Percentiles rank a stretch among this genome's conserved stretches.
Conservation (phyloP, 306 rosid species). For the Cicer cuneatum region DNA sequence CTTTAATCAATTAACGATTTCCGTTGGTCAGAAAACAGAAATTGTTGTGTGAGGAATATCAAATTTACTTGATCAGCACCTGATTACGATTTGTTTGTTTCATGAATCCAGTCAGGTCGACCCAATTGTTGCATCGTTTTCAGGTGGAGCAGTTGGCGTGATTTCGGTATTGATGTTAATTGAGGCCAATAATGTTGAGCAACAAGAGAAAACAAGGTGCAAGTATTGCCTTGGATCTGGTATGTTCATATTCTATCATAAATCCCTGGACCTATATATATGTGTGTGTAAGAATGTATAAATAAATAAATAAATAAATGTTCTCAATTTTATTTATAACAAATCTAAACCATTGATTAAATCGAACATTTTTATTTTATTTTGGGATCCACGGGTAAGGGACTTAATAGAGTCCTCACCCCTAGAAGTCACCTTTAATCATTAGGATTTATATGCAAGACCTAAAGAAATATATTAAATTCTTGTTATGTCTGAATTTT, state of each 20-base stretch:
- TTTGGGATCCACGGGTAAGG: too few relatives aligned
- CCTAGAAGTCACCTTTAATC: too few relatives aligned
- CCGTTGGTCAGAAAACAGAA: background rate
- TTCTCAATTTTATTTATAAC: too few relatives aligned
- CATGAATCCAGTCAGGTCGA: conserved; percentile 81
- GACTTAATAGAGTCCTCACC: too few relatives aligned
- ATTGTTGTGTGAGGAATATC: conserved; percentile 16
- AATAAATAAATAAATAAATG: too few relatives aligned
- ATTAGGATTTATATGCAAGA: too few relatives aligned
- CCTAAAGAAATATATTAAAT: background rate
- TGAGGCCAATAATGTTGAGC: conserved; percentile 91
- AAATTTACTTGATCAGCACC: conserved; percentile 35
- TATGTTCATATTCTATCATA: conserved; percentile 18
- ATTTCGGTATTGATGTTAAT: conserved; percentile 91
- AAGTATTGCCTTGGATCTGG: conserved; percentile 94
- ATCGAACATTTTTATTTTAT: too few relatives aligned
- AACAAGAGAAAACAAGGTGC: conserved; percentile 94
- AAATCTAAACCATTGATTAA: too few relatives aligned
- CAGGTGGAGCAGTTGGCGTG: conserved; percentile 97
- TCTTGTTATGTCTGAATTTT: conserved; percentile 32
- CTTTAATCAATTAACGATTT: conserved; percentile 24
- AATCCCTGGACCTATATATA: too few relatives aligned
- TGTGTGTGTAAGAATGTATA: too few relatives aligned
- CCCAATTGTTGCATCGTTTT: conserved; percentile 96
- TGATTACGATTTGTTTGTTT: conserved; percentile 43